phyloP scores from a whole-genome alignment of 1,139 yeast genomes.

The Candida sojae region DNA sequence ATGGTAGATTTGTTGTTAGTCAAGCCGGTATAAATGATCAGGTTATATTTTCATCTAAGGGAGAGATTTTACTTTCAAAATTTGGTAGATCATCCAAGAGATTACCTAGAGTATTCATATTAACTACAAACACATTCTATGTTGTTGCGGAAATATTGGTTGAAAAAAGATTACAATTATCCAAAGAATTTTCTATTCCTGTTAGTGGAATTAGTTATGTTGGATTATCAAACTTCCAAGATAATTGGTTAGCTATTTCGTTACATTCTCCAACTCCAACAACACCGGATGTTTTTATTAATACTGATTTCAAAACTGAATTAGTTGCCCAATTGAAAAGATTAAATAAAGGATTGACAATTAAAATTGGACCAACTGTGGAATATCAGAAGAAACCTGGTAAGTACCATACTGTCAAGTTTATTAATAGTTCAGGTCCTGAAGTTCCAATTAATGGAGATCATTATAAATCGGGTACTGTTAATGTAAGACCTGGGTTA shows the following conservation, averaged over 20 bases:
- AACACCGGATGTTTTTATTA: constrained; percentile 78
- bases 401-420: constrained; percentile 71
- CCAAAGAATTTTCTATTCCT: constrained; percentile 65
- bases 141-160: constrained; percentile 72
- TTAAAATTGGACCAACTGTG: constrained; percentile 72
- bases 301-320: constrained; percentile 87
- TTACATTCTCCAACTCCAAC: constrained; percentile 51
- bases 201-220: constrained; percentile 62
- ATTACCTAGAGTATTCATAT: constrained; percentile 67
- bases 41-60: constrained; percentile 78
- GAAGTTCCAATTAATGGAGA: constrained; percentile 62
- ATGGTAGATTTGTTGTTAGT: constrained; percentile 68
- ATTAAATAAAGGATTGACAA: constrained; percentile 56
- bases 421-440: constrained; percentile 58
- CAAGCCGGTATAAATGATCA: constrained; percentile 70
- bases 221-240: constrained; percentile 75
- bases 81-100: constrained; percentile 92
- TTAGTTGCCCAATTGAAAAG: constrained; percentile 74
- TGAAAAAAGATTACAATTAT: constrained; percentile 70
- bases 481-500: constrained; percentile 77
- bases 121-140: constrained; percentile 63
- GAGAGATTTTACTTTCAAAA: constrained; percentile 79
- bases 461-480: constrained; percentile 83
- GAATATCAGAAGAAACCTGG: constrained; percentile 92
- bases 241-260: constrained; percentile 89